Evolutionary conservation across 306 rosid species (phyloP).

Genomic region (Corylus heterophylla): DNA sequence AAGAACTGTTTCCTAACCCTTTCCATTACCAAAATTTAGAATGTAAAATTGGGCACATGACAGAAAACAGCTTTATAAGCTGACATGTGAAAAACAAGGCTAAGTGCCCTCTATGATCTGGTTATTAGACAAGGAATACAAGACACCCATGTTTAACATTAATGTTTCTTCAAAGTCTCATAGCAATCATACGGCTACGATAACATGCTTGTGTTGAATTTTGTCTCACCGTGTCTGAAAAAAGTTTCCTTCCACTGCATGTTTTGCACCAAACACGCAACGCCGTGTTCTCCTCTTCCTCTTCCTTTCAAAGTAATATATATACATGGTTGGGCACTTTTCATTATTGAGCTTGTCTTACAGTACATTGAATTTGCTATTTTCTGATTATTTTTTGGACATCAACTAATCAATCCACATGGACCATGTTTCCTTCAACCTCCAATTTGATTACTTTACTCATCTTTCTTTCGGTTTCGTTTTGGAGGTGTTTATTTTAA

Average conservation of each 20-base stretch:
- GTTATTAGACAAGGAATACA: neutral
- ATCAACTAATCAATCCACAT: slow-evolving; percentile 49
- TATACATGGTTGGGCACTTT: slow-evolving; percentile 3
- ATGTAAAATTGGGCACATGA: neutral
- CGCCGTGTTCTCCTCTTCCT: slow-evolving; percentile 35
- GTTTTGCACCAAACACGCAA: slow-evolving; percentile 29
- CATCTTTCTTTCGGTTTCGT: neutral
- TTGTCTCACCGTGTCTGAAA: slow-evolving; percentile 28
- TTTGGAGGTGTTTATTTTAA: slow-evolving; percentile 30
- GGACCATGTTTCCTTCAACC: slow-evolving; percentile 37
- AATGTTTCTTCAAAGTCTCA: neutral
- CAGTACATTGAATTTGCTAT: slow-evolving; percentile 27
- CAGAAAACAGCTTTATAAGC: neutral
- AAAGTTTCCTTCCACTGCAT: slow-evolving; percentile 3
- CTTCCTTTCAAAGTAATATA: neutral
- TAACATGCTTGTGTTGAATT: slow-evolving; percentile 29
- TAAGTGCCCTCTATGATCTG: neutral
- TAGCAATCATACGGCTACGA: neutral
- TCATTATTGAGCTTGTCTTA: slow-evolving; percentile 21
- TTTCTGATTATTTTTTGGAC: slow-evolving; percentile 24
- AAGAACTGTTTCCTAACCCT: no score
- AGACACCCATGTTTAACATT: neutral
- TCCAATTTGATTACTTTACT: slow-evolving; percentile 28
- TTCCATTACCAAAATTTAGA: no score
- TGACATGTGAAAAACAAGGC: neutral